These are phyloP conservation scores for Penicillium simplicissimum DNA, from an alignment of 495 filamentous ascomycete species.

Conservation along the genomic window DNA sequence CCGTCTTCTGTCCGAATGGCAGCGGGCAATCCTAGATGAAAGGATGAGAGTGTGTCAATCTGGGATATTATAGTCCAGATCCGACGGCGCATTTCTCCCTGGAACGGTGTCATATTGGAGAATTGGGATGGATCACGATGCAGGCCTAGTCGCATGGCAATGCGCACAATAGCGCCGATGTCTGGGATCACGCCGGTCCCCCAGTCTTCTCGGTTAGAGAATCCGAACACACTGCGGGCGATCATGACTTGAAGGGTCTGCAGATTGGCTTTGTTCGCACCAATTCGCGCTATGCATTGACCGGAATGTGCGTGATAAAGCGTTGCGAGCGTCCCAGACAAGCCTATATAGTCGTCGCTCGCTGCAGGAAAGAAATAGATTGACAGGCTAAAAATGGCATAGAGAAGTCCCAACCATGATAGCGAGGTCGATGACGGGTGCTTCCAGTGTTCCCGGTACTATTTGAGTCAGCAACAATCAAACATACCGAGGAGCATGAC, in stretches of 20 bases:
- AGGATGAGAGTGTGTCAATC: conserved; percentile 50
- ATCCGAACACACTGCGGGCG: background rate
- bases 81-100: conserved; percentile 57
- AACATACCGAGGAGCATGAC: background rate
- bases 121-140: conserved; percentile 50
- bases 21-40: conserved; percentile 42
- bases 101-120: conserved; percentile 47
- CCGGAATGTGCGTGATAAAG: background rate
- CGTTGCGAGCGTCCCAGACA: background rate
- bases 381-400: conserved; percentile 33
- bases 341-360: background rate
- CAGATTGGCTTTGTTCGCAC: background rate
- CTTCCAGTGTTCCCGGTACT: conserved; percentile 23
- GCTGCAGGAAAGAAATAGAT: conserved; percentile 9
- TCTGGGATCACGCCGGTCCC: background rate
- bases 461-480: background rate
- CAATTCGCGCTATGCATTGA: background rate
- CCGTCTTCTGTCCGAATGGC: conserved; percentile 30
- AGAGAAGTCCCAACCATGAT: conserved; percentile 35
- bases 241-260: background rate
- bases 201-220: background rate
- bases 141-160: conserved; percentile 50
- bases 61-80: conserved; percentile 51
- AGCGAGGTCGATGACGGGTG: conserved; percentile 21
- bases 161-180: conserved; percentile 1